phyloP scores from a whole-genome alignment of 306 rosid species.

The Gleditsia sinensis region DNA sequence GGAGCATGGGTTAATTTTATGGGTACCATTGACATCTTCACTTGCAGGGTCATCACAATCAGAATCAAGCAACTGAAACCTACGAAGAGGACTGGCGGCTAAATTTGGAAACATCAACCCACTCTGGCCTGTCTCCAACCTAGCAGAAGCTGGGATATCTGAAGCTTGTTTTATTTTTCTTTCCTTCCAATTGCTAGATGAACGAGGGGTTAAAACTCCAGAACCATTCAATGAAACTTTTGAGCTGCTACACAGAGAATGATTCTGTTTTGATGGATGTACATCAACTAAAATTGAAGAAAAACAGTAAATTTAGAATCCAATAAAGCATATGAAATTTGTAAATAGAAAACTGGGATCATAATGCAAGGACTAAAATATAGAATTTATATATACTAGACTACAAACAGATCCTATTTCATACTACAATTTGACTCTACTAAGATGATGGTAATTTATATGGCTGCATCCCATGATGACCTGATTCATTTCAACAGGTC shows the following conservation, averaged over 20 bases:
- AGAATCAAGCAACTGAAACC: constrained; percentile 76
- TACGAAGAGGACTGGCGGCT: constrained; percentile 77
- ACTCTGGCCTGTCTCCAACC: constrained; percentile 37
- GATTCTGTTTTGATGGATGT: constrained; percentile 40
- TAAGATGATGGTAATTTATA: background rate
- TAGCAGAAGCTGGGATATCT: constrained; percentile 43
- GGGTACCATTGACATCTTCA: constrained; percentile 34
- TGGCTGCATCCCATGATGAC: background rate
- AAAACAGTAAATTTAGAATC: constrained; percentile 6
- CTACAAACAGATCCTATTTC: background rate
- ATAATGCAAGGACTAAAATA: background rate
- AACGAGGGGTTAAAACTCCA: constrained; percentile 47
- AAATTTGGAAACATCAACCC: constrained; percentile 56
- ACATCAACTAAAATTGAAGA: constrained; percentile 21
- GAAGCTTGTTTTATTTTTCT: constrained; percentile 50
- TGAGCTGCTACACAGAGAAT: constrained; percentile 66
- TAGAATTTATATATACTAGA: background rate
- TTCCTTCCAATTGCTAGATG: constrained; percentile 39
- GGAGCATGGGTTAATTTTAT: constrained; percentile 24
- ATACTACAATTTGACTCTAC: background rate
- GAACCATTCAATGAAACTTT: constrained; percentile 62
- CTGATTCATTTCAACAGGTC: background rate
- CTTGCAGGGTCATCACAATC: constrained; percentile 64
- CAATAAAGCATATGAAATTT: background rate
- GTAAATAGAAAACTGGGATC: background rate